Conservation (phyloP, 441 rosid genomes). For the Eugenia klotzschiana region DNA sequence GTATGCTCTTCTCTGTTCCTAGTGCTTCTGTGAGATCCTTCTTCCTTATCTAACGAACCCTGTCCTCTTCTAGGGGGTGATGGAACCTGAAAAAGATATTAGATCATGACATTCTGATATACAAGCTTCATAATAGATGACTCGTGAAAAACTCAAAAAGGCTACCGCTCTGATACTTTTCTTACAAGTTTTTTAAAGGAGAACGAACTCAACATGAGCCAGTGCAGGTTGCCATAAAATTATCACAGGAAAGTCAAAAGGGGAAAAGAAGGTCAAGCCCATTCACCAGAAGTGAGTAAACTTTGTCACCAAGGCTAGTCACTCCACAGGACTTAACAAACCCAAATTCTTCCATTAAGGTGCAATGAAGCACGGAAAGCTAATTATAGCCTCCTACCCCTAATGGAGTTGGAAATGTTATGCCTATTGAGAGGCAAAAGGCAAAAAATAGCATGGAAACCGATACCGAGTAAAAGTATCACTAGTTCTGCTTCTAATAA, state of each 20-base stretch:
- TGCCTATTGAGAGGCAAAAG: background rate
- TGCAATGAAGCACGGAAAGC: background rate
- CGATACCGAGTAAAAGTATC: background rate
- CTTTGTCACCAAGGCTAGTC: background rate
- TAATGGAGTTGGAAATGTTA: background rate
- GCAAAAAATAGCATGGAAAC: background rate
- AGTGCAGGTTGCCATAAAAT: background rate
- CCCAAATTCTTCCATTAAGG: background rate
- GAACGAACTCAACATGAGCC: background rate
- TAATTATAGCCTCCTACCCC: background rate
- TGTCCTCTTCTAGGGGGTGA: constrained; percentile 65
- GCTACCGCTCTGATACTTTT: background rate
- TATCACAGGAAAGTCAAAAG: background rate
- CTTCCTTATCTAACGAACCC: constrained; percentile 21
- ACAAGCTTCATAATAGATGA: background rate
- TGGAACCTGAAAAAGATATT: constrained; percentile 35
- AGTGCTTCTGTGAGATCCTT: constrained; percentile 3
- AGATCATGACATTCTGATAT: background rate
- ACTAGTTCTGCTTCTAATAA: background rate
- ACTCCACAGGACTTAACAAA: background rate
- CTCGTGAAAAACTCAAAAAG: background rate
- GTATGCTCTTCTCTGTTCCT: background rate
- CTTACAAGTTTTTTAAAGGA: background rate
- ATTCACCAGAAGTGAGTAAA: background rate
- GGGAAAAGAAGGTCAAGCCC: background rate